Base-by-base conservation (phyloP, 2,329 filamentous ascomycete genomes). In the Cladobotryum mycophilum region DNA sequence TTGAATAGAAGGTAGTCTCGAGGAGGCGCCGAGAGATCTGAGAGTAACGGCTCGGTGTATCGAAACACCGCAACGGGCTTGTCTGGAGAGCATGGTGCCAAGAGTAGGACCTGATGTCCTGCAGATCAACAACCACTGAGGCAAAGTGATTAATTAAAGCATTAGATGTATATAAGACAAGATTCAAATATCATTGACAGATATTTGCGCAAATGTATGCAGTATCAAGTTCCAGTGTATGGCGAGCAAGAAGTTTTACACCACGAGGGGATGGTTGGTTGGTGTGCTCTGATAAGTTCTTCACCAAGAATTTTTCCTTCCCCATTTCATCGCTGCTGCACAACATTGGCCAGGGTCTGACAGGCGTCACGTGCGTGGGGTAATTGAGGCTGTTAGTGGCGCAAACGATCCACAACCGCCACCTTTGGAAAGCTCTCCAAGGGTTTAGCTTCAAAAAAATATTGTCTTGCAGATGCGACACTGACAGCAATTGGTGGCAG, bases 81-180 rank as follows among this genome's bases (percentile, higher is more conserved):
- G 67, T 53, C 65, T 63, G 34, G 67, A 56, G 48, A 71, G 63
- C 69, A 71, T 71, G 50, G 51, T 64, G 61, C 15, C 42, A 47
- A 41, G 34, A 20, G 44, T 35, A 22, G 43, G 38, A 41, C 15
- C 38, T 41, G 15, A 18, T 4, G 38, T 14, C 38, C 38, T 15
- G 38, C 38, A 30, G 25, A 30, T 30, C 25, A 11, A 30, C 25
- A 45, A n/a, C 20, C 17, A 14, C 14, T 34, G 9, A 45, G n/a
- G 9, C 22, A 14, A 14, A 15, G 42, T 25, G 11, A 34, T 33
- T 33, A 22, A 47, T 47, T 38, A 47, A 25, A 46, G 17, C 34
- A 33, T 17, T 9, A 36, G 42, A 44, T 36, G 37, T 22, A 37
- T 46, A 17, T 25, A 30, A 36, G 38, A 36, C 25, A 30, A n/a